Evolutionary conservation across 306 rosid genomes (phyloP).

Genomic region (Cucurbita ficifolia): DNA sequence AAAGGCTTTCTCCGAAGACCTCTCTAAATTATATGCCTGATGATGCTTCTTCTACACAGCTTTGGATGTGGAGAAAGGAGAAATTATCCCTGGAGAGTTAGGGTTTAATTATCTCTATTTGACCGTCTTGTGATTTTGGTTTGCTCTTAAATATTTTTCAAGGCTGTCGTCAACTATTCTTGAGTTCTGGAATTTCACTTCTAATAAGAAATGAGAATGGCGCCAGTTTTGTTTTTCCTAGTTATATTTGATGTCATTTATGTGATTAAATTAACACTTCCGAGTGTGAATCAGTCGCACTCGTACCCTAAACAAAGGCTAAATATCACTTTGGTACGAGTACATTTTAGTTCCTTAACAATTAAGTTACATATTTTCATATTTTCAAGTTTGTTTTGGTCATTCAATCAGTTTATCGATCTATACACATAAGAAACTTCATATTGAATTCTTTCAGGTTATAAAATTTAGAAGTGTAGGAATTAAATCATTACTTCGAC

Average conservation of each 20-base stretch:
- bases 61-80: conserved; percentile 1
- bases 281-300: too few relatives aligned
- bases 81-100: background rate
- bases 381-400: too few relatives aligned
- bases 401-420: too few relatives aligned
- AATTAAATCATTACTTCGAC: too few relatives aligned
- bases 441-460: too few relatives aligned
- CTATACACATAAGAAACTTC: too few relatives aligned
- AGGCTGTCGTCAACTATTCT: background rate
- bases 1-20: conserved; percentile 59
- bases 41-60: conserved; percentile 3
- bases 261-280: background rate
- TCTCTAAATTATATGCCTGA: conserved; percentile 36
- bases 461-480: too few relatives aligned
- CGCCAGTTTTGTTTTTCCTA: background rate
- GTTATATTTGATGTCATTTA: background rate
- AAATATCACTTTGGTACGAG: too few relatives aligned
- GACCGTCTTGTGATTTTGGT: background rate
- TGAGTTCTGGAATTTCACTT: background rate
- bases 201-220: background rate
- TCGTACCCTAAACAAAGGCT: too few relatives aligned
- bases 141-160: background rate
- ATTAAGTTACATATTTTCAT: too few relatives aligned
- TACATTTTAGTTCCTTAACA: too few relatives aligned
- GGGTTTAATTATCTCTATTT: background rate